phyloP scores from a whole-genome alignment of 2,329 filamentous ascomycete species.

The Cryphonectria parasitica region DNA sequence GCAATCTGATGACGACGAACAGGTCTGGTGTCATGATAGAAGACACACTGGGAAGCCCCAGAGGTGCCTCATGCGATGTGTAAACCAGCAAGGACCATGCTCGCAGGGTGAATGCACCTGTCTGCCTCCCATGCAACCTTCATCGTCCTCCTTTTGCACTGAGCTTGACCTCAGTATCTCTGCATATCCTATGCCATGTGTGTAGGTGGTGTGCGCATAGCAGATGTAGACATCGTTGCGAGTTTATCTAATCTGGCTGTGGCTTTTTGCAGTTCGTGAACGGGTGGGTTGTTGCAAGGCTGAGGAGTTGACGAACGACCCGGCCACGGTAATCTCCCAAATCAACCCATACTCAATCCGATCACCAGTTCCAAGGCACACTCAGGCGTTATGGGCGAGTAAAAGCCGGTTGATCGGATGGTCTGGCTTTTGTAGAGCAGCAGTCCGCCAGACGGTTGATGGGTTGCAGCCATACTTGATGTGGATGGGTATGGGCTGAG shows the following conservation, averaged over 20 bases:
- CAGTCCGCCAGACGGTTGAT: background rate
- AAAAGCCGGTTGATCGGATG: background rate
- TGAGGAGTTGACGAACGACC: background rate
- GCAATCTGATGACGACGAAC: background rate
- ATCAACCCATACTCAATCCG: background rate
- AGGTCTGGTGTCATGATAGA: background rate
- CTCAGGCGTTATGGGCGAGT: background rate
- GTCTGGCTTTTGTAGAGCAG: background rate
- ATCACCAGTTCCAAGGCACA: background rate
- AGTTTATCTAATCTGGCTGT: background rate
- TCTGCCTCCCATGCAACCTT: background rate
- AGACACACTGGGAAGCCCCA: background rate
- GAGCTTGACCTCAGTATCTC: background rate
- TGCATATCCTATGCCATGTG: background rate
- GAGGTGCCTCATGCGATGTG: background rate
- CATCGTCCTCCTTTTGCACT: constrained; percentile 3
- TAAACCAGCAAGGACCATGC: background rate
- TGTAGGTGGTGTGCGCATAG: background rate
- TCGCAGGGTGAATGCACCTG: background rate
- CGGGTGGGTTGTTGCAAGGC: background rate
- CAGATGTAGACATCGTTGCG: background rate
- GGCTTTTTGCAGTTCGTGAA: background rate
- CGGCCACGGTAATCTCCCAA: background rate
- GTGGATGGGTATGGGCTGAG: constrained; percentile 3
- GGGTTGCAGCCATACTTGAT: background rate